phyloP scores from a whole-genome alignment of 1,284 basidiomycete species.

The Cryptococcus sp. region DNA sequence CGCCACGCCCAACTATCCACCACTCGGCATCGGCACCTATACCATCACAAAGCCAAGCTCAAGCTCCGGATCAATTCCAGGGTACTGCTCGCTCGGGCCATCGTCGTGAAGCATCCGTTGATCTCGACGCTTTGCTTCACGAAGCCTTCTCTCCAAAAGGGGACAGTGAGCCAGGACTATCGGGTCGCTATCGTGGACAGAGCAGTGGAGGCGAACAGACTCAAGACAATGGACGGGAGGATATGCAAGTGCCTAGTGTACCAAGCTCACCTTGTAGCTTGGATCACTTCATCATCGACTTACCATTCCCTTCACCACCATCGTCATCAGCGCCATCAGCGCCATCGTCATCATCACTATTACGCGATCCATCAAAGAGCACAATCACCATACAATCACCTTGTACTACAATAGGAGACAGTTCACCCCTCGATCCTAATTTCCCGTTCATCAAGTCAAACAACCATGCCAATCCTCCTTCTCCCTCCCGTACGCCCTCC shows the following conservation, averaged over 20 bases:
- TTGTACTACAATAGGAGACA: background rate
- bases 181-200: too few species aligned
- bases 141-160: too few species aligned
- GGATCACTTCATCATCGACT: constrained; percentile 12
- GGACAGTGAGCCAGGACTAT: too few species aligned
- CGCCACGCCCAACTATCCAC: too few species aligned
- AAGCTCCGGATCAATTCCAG: too few species aligned
- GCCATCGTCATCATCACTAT: too few species aligned
- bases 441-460: constrained; percentile 5
- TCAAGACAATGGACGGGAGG: background rate
- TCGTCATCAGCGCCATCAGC: background rate
- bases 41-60: too few species aligned
- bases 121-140: too few species aligned
- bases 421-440: constrained; percentile 10
- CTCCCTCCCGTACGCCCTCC: constrained; percentile 13
- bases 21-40: too few species aligned
- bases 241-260: constrained; percentile 5
- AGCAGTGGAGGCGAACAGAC: too few species aligned
- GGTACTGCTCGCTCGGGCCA: too few species aligned
- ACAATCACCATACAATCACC: constrained; percentile 1
- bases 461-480: constrained; percentile 6
- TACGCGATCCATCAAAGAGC: background rate
- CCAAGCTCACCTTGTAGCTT: constrained; percentile 17
- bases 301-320: constrained; percentile 8
- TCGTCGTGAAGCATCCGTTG: too few species aligned